Evolutionary conservation across 2,329 filamentous ascomycete species (phyloP).

Genomic region (Aspergillus pseudonomiae): DNA sequence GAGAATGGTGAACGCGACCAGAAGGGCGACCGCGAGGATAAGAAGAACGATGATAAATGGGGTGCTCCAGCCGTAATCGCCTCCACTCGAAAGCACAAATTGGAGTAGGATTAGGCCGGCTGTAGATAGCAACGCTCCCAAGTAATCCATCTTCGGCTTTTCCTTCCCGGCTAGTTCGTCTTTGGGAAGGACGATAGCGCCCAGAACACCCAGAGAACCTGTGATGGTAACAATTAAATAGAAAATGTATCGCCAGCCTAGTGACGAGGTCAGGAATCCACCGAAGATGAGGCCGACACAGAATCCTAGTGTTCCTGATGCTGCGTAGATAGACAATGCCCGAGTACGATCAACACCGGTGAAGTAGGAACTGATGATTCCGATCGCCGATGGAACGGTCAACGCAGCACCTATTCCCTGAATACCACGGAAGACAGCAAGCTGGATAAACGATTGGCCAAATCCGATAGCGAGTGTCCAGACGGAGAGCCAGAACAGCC

Average conservation of each 20-base stretch:
- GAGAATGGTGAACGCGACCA: constrained; percentile 42
- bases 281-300: constrained; percentile 46
- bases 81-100: constrained; percentile 50
- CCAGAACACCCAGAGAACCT: constrained; percentile 32
- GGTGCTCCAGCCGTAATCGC: constrained; percentile 50
- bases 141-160: constrained; percentile 45
- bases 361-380: constrained; percentile 50
- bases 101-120: constrained; percentile 48
- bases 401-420: constrained; percentile 52
- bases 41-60: constrained; percentile 50
- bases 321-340: constrained; percentile 44
- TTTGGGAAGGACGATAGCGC: constrained; percentile 41
- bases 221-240: constrained; percentile 40
- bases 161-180: constrained; percentile 38
- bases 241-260: constrained; percentile 47
- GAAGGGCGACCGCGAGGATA: constrained; percentile 41
- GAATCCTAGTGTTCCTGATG: constrained; percentile 45
- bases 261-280: constrained; percentile 42
- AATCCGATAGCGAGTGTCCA: constrained; percentile 45
- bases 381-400: constrained; percentile 52
- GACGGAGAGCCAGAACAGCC: constrained; percentile 39
- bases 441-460: constrained; percentile 45
- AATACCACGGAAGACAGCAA: constrained; percentile 46
- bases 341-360: constrained; percentile 42
- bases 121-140: constrained; percentile 47